Base-by-base conservation (phyloP, 345 rosid species). In the Gossypioides kirkii region DNA sequence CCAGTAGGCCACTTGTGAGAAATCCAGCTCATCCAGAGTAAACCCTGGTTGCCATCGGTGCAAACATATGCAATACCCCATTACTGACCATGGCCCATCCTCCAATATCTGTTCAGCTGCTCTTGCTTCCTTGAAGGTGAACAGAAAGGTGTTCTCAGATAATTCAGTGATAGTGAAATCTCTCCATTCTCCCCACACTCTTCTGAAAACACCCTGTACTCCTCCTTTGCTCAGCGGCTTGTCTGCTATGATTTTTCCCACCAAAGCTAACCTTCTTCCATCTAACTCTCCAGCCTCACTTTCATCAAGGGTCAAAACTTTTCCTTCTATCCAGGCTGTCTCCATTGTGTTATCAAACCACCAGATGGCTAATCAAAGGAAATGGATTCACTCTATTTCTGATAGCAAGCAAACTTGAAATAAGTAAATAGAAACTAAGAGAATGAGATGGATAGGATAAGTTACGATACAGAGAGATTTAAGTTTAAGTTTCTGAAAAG, bases 291-390 rank as follows among this genome's bases (percentile, higher is more conserved):
- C 67, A 1, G 45, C 56, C 43, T 59, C 68, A 14, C 55, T 61
- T 46, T 72, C 75, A 22, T 72, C 74, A 3, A 72, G 54, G 36
- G 66, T 59, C 38, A 72, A 43, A 23, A 72, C 55, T 59, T 72
- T 72, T 26, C 74, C 74, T 72, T 72, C 74, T 23, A 72, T 72
- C 74, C 74, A 72, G 14, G 63, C 66, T 10, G 72, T 56, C n/a
- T 69, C 72, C 72, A 69, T 32, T 64, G 20, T 36, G 11, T 8
- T 32, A 28, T n/a, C 17, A 23, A 22, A 32, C 7, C 38, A 32
- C 38, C 38, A 32, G 38, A 32, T 20, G 23, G 60, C 10, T 2
- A 18, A 18, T 54, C 8, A 18, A 14, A 69, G 43, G 43, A 69
- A 69, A 65, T 43, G 32, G 38, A 10, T 20, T 42, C 26, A 64